A percentile compares a stretch with the other conserved stretches of the same genome.
These are phyloP conservation scores for Nemania sp. DNA, from an alignment of 2,329 filamentous ascomycete species.

Conservation along the genomic window DNA sequence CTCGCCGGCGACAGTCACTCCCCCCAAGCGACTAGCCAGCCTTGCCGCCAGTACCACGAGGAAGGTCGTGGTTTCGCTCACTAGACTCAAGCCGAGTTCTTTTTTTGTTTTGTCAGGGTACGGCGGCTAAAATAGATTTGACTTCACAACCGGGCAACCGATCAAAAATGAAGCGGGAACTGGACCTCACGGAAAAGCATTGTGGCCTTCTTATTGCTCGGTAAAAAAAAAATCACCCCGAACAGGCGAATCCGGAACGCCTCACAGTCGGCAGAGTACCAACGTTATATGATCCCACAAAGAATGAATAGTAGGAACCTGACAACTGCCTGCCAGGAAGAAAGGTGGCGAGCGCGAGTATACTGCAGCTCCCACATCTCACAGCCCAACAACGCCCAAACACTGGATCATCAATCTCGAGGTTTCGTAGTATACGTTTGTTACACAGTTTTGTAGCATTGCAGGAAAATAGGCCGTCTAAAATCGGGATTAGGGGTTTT, in stretches of 20 bases:
- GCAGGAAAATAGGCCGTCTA: slow-evolving; percentile 5
- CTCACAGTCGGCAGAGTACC: slow-evolving; percentile 6
- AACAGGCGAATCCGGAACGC: neutral
- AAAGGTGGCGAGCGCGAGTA: neutral
- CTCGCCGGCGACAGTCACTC: slow-evolving; percentile 1
- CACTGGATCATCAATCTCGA: neutral
- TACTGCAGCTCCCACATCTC: neutral
- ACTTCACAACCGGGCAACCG: slow-evolving; percentile 39
- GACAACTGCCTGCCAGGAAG: neutral
- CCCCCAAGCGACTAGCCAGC: slow-evolving; percentile 2
- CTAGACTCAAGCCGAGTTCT: slow-evolving; percentile 17
- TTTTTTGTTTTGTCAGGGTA: slow-evolving; percentile 18
- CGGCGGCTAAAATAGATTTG: slow-evolving; percentile 28
- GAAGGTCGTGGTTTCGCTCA: slow-evolving; percentile 10
- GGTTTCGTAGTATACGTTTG: slow-evolving; percentile 14
- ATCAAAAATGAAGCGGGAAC: slow-evolving; percentile 24
- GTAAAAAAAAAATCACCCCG: slow-evolving; percentile 7
- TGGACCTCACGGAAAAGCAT: slow-evolving; percentile 24
- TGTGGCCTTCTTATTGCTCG: slow-evolving; percentile 22
- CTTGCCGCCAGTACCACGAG: slow-evolving; percentile 2
- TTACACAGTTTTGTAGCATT: slow-evolving; percentile 10
- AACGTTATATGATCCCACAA: slow-evolving; percentile 7
- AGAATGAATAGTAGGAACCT: neutral
- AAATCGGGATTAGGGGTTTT: slow-evolving; percentile 17
- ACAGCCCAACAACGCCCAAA: neutral